These are phyloP conservation scores for Colletotrichum ledebouriae DNA, from an alignment of 2,329 filamentous ascomycete genomes.

Conservation along the genomic window DNA sequence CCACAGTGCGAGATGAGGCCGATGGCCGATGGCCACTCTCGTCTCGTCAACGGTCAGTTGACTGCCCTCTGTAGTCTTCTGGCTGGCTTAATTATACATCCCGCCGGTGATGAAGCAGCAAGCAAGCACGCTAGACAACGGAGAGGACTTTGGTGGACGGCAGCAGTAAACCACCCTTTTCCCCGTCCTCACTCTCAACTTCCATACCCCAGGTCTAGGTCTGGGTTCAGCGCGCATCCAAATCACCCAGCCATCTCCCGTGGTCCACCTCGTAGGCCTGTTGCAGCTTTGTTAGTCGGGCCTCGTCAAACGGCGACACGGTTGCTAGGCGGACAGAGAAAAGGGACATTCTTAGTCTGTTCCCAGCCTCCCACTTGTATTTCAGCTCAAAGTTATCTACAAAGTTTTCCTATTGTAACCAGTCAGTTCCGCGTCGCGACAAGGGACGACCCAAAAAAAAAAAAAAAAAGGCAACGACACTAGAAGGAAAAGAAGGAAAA, in stretches of 20 bases:
- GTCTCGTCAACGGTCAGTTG: too few relatives aligned
- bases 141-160: background rate
- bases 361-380: background rate
- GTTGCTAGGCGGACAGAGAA: slow-evolving; percentile 5
- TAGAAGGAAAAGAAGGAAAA: slow-evolving; percentile 1
- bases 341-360: background rate
- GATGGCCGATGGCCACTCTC: too few relatives aligned
- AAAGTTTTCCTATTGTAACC: too few relatives aligned
- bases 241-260: slow-evolving; percentile 40
- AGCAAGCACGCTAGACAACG: background rate
- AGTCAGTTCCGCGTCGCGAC: slow-evolving; percentile 7
- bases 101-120: slow-evolving; percentile 19
- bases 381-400: background rate
- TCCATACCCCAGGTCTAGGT: slow-evolving; percentile 8
- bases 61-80: background rate
- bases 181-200: background rate
- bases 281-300: slow-evolving; percentile 7
- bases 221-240: slow-evolving; percentile 39
- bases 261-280: slow-evolving; percentile 20
- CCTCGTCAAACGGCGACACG: slow-evolving; percentile 25
- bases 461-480: background rate
- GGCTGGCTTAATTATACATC: slow-evolving; percentile 26
- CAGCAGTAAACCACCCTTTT: slow-evolving; percentile 26
- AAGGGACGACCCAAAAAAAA: background rate
- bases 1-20: slow-evolving; percentile 18